Conservation (phyloP, 257 asterid species). For the Eustoma russellianum region DNA sequence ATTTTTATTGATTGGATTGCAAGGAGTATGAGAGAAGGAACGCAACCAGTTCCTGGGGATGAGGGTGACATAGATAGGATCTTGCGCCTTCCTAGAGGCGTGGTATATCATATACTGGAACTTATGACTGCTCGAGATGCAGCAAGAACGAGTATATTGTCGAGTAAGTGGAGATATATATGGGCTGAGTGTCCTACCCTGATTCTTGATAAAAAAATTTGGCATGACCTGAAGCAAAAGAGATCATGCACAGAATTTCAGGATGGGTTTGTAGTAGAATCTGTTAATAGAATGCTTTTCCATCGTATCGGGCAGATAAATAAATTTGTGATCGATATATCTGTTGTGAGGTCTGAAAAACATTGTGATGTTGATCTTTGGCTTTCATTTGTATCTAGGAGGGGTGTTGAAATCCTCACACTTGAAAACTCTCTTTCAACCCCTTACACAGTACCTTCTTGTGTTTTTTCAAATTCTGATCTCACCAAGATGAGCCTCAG, state of each 20-base stretch:
- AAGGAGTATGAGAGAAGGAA: background rate
- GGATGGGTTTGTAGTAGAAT: background rate
- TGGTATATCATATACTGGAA: slow-evolving; percentile 11
- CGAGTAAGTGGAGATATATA: slow-evolving; percentile 17
- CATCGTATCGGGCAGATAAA: slow-evolving; percentile 4
- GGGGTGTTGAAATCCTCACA: slow-evolving; percentile 4
- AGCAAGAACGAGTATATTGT: slow-evolving; percentile 15
- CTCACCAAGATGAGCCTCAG: background rate
- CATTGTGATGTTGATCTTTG: slow-evolving; percentile 1
- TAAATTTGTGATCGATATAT: slow-evolving; percentile 4
- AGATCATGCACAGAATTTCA: too few relatives aligned
- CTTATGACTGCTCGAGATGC: slow-evolving; percentile 16
- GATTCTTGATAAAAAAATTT: slow-evolving; percentile 1
- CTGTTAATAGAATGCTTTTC: background rate
- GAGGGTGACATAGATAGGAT: slow-evolving; percentile 6
- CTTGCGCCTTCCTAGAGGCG: slow-evolving; percentile 9
- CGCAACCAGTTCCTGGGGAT: background rate
- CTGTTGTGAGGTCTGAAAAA: background rate
- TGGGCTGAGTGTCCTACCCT: slow-evolving; percentile 10
- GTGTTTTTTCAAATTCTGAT: background rate
- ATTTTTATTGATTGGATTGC: background rate
- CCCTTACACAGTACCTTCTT: background rate
- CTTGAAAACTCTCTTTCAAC: background rate
- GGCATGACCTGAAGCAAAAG: background rate
- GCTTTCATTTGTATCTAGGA: slow-evolving; percentile 1